A percentile compares a stretch with the other conserved stretches of the same genome.
Evolutionary conservation across 305 asterid species (phyloP).

Genomic region (Solanum hybrid): DNA sequence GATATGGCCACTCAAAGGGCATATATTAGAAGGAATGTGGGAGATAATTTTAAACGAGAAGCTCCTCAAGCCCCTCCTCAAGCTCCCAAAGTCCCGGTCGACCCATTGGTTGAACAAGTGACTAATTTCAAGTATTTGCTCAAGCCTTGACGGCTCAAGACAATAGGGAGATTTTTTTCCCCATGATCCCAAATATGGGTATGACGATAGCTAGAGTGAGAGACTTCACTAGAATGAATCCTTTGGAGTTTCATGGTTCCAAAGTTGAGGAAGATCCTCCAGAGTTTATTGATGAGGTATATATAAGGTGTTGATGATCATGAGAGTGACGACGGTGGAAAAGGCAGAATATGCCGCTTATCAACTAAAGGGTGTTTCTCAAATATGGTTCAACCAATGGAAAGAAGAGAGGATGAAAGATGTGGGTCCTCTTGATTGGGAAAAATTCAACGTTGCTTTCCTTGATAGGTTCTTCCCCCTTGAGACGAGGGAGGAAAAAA

Average conservation of each 20-base stretch:
- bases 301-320: not conserved
- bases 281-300: not conserved
- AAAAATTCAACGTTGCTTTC: not conserved
- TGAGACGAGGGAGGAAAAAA: not conserved
- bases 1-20: not conserved
- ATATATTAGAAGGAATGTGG: not conserved
- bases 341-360: not conserved
- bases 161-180: not conserved
- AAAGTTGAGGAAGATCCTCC: not conserved
- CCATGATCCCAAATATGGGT: not conserved
- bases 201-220: not conserved
- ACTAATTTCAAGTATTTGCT: not conserved
- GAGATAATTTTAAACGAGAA: not conserved
- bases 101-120: not conserved
- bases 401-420: not conserved
- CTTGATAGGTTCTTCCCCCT: not conserved
- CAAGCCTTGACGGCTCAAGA: not conserved
- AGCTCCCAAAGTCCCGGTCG: not conserved
- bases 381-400: too few species aligned
- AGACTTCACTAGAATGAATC: not conserved
- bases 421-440: not conserved
- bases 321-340: not conserved
- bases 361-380: not conserved
- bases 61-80: not conserved
- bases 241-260: not conserved